Percentiles rank a stretch among this genome's conserved stretches.
Evolutionary conservation across 345 rosid genomes (phyloP).

Genomic region (Bruguiera sexangula): DNA sequence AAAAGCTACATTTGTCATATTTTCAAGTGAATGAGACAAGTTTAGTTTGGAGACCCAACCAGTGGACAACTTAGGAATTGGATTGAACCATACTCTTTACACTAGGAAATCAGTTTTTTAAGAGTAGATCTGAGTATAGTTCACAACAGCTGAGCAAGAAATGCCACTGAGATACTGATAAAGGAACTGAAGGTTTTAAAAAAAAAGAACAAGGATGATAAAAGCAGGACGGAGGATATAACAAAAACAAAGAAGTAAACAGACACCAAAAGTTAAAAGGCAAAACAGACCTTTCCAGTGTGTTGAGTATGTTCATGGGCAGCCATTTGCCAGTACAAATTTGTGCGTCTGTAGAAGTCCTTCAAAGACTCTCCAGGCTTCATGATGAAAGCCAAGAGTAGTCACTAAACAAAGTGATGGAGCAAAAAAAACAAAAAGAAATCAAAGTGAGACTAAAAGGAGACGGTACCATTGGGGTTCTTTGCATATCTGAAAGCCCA

Average conservation of each 20-base stretch:
- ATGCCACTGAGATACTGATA: too few species aligned
- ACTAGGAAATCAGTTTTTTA: too few species aligned
- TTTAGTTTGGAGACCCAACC: too few species aligned
- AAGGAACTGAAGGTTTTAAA: too few species aligned
- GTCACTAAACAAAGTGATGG: not conserved
- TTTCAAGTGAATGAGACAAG: too few species aligned
- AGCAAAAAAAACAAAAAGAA: not conserved
- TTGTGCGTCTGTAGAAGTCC: constrained; percentile 91
- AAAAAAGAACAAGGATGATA: too few species aligned
- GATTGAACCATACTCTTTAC: too few species aligned
- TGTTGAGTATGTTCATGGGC: constrained; percentile 97
- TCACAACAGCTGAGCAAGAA: too few species aligned
- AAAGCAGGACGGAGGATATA: too few species aligned
- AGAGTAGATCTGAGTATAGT: too few species aligned
- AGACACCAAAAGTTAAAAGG: not conserved
- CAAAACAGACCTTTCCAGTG: constrained; percentile 80
- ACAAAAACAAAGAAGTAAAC: not conserved
- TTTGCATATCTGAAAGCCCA: constrained; percentile 93
- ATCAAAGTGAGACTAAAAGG: not conserved
- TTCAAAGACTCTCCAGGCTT: constrained; percentile 93
- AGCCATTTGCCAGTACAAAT: constrained; percentile 98
- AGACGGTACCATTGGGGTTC: constrained; percentile 72
- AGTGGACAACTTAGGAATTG: too few species aligned
- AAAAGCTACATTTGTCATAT: too few species aligned
- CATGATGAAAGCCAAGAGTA: constrained; percentile 20